Evolutionary conservation across 1,139 yeast species (phyloP).

Genomic region (Diutina mesorugosa): DNA sequence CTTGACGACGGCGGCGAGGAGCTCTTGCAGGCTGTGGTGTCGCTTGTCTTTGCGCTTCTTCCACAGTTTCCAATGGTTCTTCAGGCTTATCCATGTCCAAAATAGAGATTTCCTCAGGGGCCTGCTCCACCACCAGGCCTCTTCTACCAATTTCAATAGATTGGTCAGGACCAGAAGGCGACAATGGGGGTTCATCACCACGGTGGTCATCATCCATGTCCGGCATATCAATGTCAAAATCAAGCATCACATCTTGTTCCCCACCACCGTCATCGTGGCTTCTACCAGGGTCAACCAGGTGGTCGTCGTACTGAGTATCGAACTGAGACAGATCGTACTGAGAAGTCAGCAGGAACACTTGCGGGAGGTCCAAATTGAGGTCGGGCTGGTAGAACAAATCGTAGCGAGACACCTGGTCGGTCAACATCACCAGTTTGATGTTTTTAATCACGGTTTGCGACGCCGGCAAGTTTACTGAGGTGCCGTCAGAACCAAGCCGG

Average conservation of each 20-base stretch:
- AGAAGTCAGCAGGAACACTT: slow-evolving; percentile 6
- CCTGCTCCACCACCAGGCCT: neutral
- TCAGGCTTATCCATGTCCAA: neutral
- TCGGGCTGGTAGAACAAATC: slow-evolving; percentile 62
- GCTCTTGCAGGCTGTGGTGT: neutral
- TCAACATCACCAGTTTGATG: slow-evolving; percentile 45
- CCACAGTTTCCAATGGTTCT: neutral
- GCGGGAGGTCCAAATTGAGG: slow-evolving; percentile 38
- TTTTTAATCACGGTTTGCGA: slow-evolving; percentile 38
- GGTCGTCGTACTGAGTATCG: slow-evolving; percentile 16
- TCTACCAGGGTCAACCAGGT: slow-evolving; percentile 52
- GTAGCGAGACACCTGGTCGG: slow-evolving; percentile 68
- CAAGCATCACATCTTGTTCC: slow-evolving; percentile 8
- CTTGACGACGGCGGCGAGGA: neutral
- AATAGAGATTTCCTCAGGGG: neutral
- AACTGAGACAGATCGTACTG: slow-evolving; percentile 3
- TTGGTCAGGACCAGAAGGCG: neutral
- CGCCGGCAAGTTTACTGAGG: slow-evolving; percentile 31
- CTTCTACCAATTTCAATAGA: neutral
- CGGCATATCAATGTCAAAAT: slow-evolving; percentile 2
- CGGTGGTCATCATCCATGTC: slow-evolving; percentile 13
- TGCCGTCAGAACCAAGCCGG: slow-evolving; percentile 15
- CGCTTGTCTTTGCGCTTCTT: neutral
- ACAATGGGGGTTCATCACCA: neutral
- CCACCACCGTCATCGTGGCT: slow-evolving; percentile 13